Evolutionary conservation across 2,329 filamentous ascomycete species (phyloP).

Genomic region (Coleophoma crateriformis): DNA sequence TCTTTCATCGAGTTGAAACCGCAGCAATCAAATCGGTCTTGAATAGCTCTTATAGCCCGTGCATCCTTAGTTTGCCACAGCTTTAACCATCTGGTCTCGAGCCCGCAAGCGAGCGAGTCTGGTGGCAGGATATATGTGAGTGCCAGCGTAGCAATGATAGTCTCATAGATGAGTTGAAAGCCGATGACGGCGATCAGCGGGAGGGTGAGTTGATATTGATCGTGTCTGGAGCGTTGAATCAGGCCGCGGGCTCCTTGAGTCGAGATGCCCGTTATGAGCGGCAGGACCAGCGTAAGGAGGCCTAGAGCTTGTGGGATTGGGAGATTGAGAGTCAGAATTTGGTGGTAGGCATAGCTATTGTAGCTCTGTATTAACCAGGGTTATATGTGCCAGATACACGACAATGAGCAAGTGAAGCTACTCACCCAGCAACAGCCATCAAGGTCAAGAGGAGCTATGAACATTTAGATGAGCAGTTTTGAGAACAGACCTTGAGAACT

Average conservation of each 20-base stretch:
- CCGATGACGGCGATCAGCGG: conserved; percentile 23
- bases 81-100: conserved; percentile 50
- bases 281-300: conserved; percentile 22
- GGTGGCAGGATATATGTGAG: conserved; percentile 23
- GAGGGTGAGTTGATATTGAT: conserved; percentile 19
- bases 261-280: conserved; percentile 22
- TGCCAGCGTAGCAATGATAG: conserved; percentile 22
- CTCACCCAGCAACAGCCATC: conserved; percentile 22
- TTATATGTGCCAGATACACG: not conserved
- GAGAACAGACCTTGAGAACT: conserved; percentile 2
- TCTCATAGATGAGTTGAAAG: conserved; percentile 26
- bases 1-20: conserved; percentile 54
- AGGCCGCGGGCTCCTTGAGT: conserved; percentile 15
- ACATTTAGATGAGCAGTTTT: not conserved
- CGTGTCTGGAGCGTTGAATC: conserved; percentile 12
- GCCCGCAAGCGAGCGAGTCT: conserved; percentile 36
- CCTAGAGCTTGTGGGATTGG: conserved; percentile 23
- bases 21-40: conserved; percentile 63
- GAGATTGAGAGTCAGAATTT: conserved; percentile 21
- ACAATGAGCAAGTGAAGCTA: not conserved
- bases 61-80: conserved; percentile 48
- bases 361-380: conserved; percentile 1
- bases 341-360: conserved; percentile 20
- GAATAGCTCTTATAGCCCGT: conserved; percentile 49
- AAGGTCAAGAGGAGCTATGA: conserved; percentile 18